Evolutionary conservation across 306 rosid genomes (phyloP), one percentile per base, ranked within the genome.

Genomic region (Cicer yamashitae): DNA sequence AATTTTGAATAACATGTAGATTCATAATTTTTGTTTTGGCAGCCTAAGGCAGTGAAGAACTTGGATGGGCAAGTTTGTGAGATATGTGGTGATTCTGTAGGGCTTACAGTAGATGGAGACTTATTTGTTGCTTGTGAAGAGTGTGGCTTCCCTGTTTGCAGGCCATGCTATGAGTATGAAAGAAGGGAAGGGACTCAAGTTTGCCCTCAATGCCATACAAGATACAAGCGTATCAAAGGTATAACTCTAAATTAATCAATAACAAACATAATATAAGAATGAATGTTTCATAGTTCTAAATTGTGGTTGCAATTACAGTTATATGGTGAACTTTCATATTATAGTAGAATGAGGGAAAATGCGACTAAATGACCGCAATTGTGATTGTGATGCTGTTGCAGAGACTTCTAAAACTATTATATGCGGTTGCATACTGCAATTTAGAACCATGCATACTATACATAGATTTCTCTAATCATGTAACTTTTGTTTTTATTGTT

Each of bases 111-210:
- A 80, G 96, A 86, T 43, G 97, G 93, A 82, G 99, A 94, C 57
- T 76, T 94, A 77, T 94, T 94, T 77, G 90, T 94, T 41, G 99
- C 99, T 25, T 94, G 99, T 82, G 94, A 94, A 75, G 99, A 94
- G 82, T 94, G 99, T 75, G 99, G 99, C 46, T 94, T 94, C 77
- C 99, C 99, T 0, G 97, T 82, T 4, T 94, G 99, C 79, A 89
- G 99, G 74, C 96, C 97, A 18, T 94, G 99, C 74, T 94, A 94
- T 77, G 99, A 94, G 89, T 94, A 94, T 70, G 99, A 94, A 84
- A 82, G 99, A 41, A 85, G 96, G 79, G 99, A 94, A 88, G 99
- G 99, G 56, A 85, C 89, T 75, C 99, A 94, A 73, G 82, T 79
- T 76, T 94, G 99, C 61, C 99, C 99, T 53, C 99, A 94, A 75